Base-by-base conservation (phyloP, 352 stramenopile genomes). In the Albugo candida region DNA sequence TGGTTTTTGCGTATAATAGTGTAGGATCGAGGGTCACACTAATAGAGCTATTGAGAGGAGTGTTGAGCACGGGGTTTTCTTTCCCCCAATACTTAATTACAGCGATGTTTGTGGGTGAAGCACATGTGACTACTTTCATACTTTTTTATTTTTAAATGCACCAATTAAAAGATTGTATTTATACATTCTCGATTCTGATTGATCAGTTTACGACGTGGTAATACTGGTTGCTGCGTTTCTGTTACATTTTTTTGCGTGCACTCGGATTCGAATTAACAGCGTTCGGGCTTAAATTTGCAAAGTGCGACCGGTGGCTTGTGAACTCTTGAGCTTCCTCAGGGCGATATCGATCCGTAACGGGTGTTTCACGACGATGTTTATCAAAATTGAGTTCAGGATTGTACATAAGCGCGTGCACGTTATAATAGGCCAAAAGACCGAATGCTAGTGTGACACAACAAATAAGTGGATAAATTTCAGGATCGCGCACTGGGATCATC, bases 61-160 rank as follows among this genome's bases (percentile, higher is more conserved):
- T 97, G 65, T 98, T 98, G 42, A 94, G 81, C 24, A 63, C 55
- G 34, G 71, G 66, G 56, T 85, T 60, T 24, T 73, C 65, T 64
- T 99, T 99, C 36, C 95, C 95, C 95, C 95, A 99, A 69, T 99
- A 99, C 67, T 97, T 97, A 62, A 99, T 92, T 24, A 94, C 82
- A 19, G 95, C 95, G 54, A 99, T 99, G 65, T 99, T 99, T 16
- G 93, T 97, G 8, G 92, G 91, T 48, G 89, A 89, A 1, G 73
- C 77, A 50, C 93, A 93, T 37, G 93, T 97, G 34, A 59, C 70
- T n/a, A 82, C 55, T 45, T 63, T 57, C 56, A 85, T 70, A 8
- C n/a, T 31, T 31, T 31, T 31, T 31, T 31, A 31, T 31, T 10
- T 31, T 31, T 10, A 31, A 10, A 31, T 31, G 24, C 24, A 8